Conservation (phyloP, 2,329 filamentous ascomycete species). For the Sporothrix mexicana region DNA sequence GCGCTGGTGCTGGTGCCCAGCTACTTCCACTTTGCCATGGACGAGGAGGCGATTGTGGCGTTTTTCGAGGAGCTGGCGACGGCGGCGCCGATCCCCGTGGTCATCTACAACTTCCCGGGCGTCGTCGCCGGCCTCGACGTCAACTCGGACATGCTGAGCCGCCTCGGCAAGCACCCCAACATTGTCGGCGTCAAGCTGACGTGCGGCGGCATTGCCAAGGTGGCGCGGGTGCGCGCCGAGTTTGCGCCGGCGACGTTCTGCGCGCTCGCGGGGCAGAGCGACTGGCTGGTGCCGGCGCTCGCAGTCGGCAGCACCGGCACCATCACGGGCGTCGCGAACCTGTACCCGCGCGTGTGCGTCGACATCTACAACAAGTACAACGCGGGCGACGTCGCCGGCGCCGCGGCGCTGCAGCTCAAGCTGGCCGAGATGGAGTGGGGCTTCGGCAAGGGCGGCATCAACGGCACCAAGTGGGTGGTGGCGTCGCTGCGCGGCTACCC, state of each 20-base stretch:
- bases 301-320: slow-evolving; percentile 61
- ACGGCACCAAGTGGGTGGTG: slow-evolving; percentile 66
- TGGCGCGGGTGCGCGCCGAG: slow-evolving; percentile 59
- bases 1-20: slow-evolving; percentile 72
- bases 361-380: slow-evolving; percentile 56
- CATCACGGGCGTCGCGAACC: slow-evolving; percentile 65
- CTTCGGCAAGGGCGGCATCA: slow-evolving; percentile 64
- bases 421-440: slow-evolving; percentile 61
- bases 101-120: slow-evolving; percentile 76
- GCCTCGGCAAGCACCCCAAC: slow-evolving; percentile 63
- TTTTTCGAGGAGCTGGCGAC: slow-evolving; percentile 70
- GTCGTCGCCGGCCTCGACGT: slow-evolving; percentile 71
- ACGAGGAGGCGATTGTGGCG: slow-evolving; percentile 61
- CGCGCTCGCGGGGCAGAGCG: slow-evolving; percentile 71
- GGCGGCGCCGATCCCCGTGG: slow-evolving; percentile 64
- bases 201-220: slow-evolving; percentile 73
- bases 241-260: slow-evolving; percentile 63
- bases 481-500: slow-evolving; percentile 60
- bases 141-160: slow-evolving; percentile 67
- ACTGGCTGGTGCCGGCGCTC: slow-evolving; percentile 68
- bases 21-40: slow-evolving; percentile 72
- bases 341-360: slow-evolving; percentile 61
- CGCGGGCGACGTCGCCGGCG: slow-evolving; percentile 55
- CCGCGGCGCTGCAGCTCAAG: slow-evolving; percentile 56
- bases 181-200: slow-evolving; percentile 75